Conservation (phyloP, 345 rosid genomes). For the Mallotus nudiflorus region DNA sequence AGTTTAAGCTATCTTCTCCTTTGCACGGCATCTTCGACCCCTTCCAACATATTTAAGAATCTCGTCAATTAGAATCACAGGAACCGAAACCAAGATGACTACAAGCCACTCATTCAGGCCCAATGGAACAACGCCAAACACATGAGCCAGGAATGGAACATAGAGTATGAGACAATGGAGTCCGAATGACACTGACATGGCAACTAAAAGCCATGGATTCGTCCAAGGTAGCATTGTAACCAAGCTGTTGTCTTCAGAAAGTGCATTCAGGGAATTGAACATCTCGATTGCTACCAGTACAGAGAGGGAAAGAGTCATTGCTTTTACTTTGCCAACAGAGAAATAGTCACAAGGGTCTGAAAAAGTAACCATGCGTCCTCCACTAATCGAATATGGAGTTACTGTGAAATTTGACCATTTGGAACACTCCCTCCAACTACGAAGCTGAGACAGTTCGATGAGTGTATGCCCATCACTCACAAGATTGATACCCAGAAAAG, state of each 20-base stretch:
- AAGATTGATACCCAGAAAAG: constrained; percentile 72
- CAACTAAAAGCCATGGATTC: constrained; percentile 88
- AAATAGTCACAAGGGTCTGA: constrained; percentile 85
- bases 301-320: constrained; percentile 84
- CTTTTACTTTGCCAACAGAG: constrained; percentile 77
- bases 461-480: constrained; percentile 77
- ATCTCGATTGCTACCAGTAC: constrained; percentile 87
- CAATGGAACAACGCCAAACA: constrained; percentile 80
- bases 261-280: constrained; percentile 89
- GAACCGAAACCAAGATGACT: constrained; percentile 73
- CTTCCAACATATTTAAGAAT: constrained; percentile 64
- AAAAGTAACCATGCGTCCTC: constrained; percentile 51
- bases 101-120: constrained; percentile 71
- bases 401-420: constrained; percentile 80
- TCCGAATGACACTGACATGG: constrained; percentile 79
- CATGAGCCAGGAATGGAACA: constrained; percentile 71
- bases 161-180: constrained; percentile 85
- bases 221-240: constrained; percentile 86
- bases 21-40: constrained; percentile 35
- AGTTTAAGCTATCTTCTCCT: constrained; percentile 46
- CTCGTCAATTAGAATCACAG: constrained; percentile 84
- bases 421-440: constrained; percentile 73
- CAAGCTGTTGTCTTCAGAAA: constrained; percentile 85
- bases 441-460: constrained; percentile 65
- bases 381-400: constrained; percentile 53